Conservation (phyloP, 495 filamentous ascomycete genomes). For the Parmelia sp. region DNA sequence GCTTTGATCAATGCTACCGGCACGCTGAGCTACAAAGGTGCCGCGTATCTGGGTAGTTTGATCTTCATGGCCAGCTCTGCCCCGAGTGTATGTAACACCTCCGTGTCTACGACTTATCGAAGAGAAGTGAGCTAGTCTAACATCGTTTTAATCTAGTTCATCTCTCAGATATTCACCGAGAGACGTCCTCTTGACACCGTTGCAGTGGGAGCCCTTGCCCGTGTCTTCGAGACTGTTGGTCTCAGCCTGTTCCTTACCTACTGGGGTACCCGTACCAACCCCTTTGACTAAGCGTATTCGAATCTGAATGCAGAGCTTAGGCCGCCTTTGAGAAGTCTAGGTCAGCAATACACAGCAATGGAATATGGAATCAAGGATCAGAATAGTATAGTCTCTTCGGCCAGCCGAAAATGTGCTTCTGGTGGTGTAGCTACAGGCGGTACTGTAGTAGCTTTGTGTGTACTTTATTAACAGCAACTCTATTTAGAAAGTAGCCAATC, state of each 20-base stretch:
- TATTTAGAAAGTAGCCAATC: conserved; percentile 6
- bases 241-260: conserved; percentile 87
- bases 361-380: neutral
- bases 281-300: conserved; percentile 53
- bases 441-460: conserved; percentile 15
- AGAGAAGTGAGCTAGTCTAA: neutral
- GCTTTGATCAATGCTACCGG: conserved; percentile 94
- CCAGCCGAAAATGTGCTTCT: conserved; percentile 5
- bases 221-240: conserved; percentile 88
- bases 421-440: conserved; percentile 9
- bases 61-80: conserved; percentile 89
- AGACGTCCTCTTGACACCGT: conserved; percentile 86
- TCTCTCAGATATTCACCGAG: conserved; percentile 81
- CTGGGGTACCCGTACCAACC: conserved; percentile 93
- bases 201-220: conserved; percentile 72
- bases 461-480: conserved; percentile 17
- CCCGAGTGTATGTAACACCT: conserved; percentile 61
- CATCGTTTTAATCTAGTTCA: conserved; percentile 52
- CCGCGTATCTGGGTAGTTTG: conserved; percentile 83
- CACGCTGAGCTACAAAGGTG: conserved; percentile 91
- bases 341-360: neutral
- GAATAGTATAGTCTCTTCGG: neutral
- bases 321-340: conserved; percentile 6
- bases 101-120: neutral
- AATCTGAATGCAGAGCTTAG: neutral